A percentile compares a stretch with the other conserved stretches of the same genome.
Evolutionary conservation across 768 basidiomycete species (phyloP).

Genomic region (Trametes maxima): DNA sequence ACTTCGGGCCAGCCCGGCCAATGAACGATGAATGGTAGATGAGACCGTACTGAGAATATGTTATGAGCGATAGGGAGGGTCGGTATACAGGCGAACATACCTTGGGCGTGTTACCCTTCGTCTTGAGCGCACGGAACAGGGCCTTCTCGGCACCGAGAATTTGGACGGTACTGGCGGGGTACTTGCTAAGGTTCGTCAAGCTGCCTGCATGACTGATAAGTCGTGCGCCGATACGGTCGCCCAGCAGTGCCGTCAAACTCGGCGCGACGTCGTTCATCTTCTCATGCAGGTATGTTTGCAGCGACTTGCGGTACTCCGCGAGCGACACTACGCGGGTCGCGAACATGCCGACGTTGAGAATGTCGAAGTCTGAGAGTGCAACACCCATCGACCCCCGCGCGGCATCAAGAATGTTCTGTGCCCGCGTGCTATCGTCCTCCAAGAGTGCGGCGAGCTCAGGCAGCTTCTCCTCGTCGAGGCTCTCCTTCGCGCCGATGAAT

Average conservation of each 20-base stretch:
- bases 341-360: conserved; percentile 94
- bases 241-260: conserved; percentile 85
- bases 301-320: conserved; percentile 90
- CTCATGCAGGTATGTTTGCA: conserved; percentile 85
- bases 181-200: conserved; percentile 95
- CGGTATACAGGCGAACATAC: conserved; percentile 41
- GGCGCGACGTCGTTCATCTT: conserved; percentile 99
- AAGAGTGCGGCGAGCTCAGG: conserved; percentile 77
- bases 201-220: conserved; percentile 96
- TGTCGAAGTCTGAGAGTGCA: conserved; percentile 86
- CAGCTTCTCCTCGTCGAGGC: conserved; percentile 75
- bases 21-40: conserved; percentile 97
- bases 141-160: conserved; percentile 99
- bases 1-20: conserved; percentile 89
- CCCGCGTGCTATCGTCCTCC: conserved; percentile 81
- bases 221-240: conserved; percentile 90
- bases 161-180: conserved; percentile 97
- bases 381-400: conserved; percentile 95
- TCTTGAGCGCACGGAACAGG: conserved; percentile 95
- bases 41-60: conserved; percentile 77
- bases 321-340: conserved; percentile 89
- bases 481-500: conserved; percentile 89
- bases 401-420: conserved; percentile 94
- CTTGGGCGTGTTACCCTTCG: conserved; percentile 98
- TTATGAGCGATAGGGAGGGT: not conserved